phyloP scores from a whole-genome alignment of 805 yeast genomes.

The Kuraishia ogatae region DNA sequence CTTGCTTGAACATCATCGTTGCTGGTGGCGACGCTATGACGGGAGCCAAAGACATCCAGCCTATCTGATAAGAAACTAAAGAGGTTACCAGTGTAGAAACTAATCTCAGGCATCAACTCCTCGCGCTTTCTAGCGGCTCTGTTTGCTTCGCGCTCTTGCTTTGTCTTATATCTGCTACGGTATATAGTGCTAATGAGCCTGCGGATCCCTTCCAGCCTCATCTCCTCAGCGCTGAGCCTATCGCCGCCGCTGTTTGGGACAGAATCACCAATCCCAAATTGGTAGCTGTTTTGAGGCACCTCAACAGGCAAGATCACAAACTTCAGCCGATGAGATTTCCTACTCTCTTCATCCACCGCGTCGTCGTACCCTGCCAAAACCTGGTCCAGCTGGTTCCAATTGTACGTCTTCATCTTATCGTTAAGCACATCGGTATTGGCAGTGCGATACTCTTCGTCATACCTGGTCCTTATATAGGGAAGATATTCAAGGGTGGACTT shows the following conservation, averaged over 20 bases:
- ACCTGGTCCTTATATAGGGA: constrained; percentile 67
- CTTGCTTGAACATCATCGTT: background rate
- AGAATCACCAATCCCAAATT: constrained; percentile 27
- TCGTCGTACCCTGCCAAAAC: constrained; percentile 88
- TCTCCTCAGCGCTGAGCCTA: constrained; percentile 69
- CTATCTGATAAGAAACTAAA: constrained; percentile 53
- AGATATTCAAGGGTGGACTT: constrained; percentile 23
- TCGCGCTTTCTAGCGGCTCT: constrained; percentile 22
- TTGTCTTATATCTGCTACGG: constrained; percentile 40
- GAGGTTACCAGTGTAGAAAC: constrained; percentile 81
- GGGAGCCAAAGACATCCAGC: constrained; percentile 26
- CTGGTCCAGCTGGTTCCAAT: constrained; percentile 93
- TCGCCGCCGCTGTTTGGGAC: constrained; percentile 34
- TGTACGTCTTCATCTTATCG: constrained; percentile 44
- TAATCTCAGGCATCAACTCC: constrained; percentile 63
- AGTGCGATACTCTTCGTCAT: constrained; percentile 56
- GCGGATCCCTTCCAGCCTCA: constrained; percentile 85
- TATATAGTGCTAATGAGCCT: constrained; percentile 56
- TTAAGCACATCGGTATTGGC: constrained; percentile 49
- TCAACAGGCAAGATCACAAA: constrained; percentile 80
- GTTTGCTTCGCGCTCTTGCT: constrained; percentile 26
- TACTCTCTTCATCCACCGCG: constrained; percentile 44
- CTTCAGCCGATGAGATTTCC: constrained; percentile 57
- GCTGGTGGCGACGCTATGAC: constrained; percentile 3
- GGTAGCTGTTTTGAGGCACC: constrained; percentile 46